A percentile compares a stretch with the other conserved stretches of the same genome.
These are phyloP conservation scores for Diplodia corticola DNA, from an alignment of 2,329 filamentous ascomycete genomes.

Conservation along the genomic window DNA sequence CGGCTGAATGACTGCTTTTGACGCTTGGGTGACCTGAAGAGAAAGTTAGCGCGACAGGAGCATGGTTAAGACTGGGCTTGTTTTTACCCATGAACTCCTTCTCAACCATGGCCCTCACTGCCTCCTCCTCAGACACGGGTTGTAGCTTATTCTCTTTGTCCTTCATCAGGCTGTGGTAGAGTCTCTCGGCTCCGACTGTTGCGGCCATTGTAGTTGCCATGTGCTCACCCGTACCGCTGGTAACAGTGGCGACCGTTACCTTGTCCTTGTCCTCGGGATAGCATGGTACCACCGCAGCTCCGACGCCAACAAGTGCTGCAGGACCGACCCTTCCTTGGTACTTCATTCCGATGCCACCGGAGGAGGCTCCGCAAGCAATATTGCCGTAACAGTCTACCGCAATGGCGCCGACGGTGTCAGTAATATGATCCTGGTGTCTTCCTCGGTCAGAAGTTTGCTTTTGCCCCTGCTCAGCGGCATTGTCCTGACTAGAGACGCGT, in stretches of 20 bases:
- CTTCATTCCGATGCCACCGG: slow-evolving; percentile 98
- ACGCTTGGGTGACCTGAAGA: slow-evolving; percentile 74
- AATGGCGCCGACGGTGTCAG: slow-evolving; percentile 94
- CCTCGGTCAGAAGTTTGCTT: neutral
- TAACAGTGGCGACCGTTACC: slow-evolving; percentile 77
- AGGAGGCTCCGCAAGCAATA: slow-evolving; percentile 93
- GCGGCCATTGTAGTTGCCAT: slow-evolving; percentile 96
- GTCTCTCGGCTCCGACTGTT: slow-evolving; percentile 77
- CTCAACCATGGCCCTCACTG: slow-evolving; percentile 73
- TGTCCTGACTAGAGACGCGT: neutral
- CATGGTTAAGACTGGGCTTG: neutral
- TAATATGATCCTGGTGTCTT: slow-evolving; percentile 65
- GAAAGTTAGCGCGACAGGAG: slow-evolving; percentile 6
- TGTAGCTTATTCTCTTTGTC: slow-evolving; percentile 59
- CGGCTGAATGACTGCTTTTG: slow-evolving; percentile 72
- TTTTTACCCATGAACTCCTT: slow-evolving; percentile 81
- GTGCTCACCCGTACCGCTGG: slow-evolving; percentile 94
- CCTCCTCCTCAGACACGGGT: slow-evolving; percentile 73
- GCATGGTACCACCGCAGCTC: slow-evolving; percentile 81
- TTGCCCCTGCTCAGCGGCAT: neutral
- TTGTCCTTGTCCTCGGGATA: slow-evolving; percentile 68
- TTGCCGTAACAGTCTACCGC: slow-evolving; percentile 82
- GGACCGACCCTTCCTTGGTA: slow-evolving; percentile 88
- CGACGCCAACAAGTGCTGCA: slow-evolving; percentile 87
- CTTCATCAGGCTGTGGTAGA: slow-evolving; percentile 70